Percentiles rank a stretch among this genome's conserved stretches.
These are phyloP conservation scores for Penicillium maclennaniae DNA, from an alignment of 495 filamentous ascomycete genomes.

Conservation along the genomic window DNA sequence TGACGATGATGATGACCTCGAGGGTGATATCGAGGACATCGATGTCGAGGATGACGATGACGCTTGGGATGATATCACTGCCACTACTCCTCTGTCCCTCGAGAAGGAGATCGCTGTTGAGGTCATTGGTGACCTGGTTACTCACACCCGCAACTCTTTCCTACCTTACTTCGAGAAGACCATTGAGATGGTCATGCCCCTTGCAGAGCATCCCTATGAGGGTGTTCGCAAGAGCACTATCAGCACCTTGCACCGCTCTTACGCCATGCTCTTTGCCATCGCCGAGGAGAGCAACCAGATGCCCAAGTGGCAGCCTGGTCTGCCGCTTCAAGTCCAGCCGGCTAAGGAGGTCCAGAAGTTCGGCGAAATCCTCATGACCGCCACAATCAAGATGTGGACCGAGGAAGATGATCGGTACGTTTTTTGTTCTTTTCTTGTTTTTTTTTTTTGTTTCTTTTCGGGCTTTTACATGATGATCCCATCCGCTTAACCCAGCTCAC, in stretches of 20 bases:
- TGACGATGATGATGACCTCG: slow-evolving; percentile 55
- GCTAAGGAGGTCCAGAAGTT: slow-evolving; percentile 76
- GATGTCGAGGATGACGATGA: slow-evolving; percentile 73
- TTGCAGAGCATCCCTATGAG: slow-evolving; percentile 86
- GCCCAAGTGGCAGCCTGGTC: slow-evolving; percentile 82
- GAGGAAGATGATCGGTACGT: slow-evolving; percentile 90
- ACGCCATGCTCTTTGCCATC: slow-evolving; percentile 83
- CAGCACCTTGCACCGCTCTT: slow-evolving; percentile 86
- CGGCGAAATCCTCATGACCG: slow-evolving; percentile 78
- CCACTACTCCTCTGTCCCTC: slow-evolving; percentile 79
- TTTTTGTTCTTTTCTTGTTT: slow-evolving; percentile 25
- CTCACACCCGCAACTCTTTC: slow-evolving; percentile 69
- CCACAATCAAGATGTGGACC: slow-evolving; percentile 78
- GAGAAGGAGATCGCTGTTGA: slow-evolving; percentile 98
- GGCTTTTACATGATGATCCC: slow-evolving; percentile 70
- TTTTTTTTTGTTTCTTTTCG: slow-evolving; percentile 11
- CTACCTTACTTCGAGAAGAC: slow-evolving; percentile 90
- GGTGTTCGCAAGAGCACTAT: slow-evolving; percentile 89
- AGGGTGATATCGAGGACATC: slow-evolving; percentile 56
- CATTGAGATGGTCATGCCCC: slow-evolving; percentile 70
- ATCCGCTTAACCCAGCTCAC: slow-evolving; percentile 99
- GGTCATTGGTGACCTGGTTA: slow-evolving; percentile 88
- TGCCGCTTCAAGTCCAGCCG: slow-evolving; percentile 77
- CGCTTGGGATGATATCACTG: slow-evolving; percentile 77
- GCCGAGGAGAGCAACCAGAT: slow-evolving; percentile 75